Base-by-base conservation (phyloP, 805 yeast species). In the Crinitomyces ghanaensis region DNA sequence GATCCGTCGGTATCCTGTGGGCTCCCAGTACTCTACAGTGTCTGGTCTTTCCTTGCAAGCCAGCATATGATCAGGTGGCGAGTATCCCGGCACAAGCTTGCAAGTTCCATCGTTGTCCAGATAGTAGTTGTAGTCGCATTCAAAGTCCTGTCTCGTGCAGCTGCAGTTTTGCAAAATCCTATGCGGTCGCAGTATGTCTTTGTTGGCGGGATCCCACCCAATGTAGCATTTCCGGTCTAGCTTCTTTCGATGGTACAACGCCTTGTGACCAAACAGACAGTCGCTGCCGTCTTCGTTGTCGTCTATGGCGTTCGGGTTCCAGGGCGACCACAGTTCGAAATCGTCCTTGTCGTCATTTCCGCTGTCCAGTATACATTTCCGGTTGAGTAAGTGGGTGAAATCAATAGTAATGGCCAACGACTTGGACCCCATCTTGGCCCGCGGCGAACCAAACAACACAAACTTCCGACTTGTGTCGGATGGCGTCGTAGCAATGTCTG, bases 1-100 rank as follows among this genome's bases (percentile, higher is more conserved):
- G 18, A 86, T 69, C 46, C 73, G 74, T 53, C 98, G 72, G 56
- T 91, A 91, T 1, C 97, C 98, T 1, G 97, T 85, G 11, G 95
- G 84, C 44, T 77, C 77, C 65, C 75, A 82, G 53, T 73, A 86
- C 51, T 82, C 85, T 40, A 75, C 62, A 1, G 67, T 65, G 27
- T 65, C 66, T 3, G 71, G 62, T 36, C 66, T 62, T 35, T 61
- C 64, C 11, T 48, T 46, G 55, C 96, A 83, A 35, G 69, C 65
- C 37, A 66, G 69, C 18, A 67, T 58, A 36, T 75, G 73, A 49
- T 82, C 81, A 9, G 71, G 66, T 5, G 93, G 82, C 4, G 65
- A 53, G 35, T 72, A 62, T 0, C 95, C 96, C 14, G 66, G 62
- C n/a, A 85, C 81, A 26, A 85, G 67, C 51, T 73, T 73, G 60